phyloP scores from a whole-genome alignment of 768 basidiomycete species.

The Mycena belliarum region DNA sequence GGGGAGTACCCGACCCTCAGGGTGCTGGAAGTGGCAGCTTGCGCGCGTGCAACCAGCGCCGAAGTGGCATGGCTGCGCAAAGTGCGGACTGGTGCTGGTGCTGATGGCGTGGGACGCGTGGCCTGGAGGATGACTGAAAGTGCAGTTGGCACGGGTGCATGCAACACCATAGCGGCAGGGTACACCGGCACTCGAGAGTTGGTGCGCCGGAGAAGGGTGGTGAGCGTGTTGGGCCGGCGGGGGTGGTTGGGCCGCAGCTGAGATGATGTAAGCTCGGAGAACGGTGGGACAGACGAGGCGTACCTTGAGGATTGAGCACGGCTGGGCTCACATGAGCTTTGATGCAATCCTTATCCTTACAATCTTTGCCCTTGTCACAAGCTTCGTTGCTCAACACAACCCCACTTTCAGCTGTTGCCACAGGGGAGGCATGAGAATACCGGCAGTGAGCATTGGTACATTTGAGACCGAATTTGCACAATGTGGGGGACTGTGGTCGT shows the following conservation, averaged over 20 bases:
- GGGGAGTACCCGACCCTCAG: constrained; percentile 80
- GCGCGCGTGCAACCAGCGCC: constrained; percentile 84
- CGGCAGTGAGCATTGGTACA: constrained; percentile 90
- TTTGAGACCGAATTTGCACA: constrained; percentile 92
- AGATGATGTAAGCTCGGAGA: constrained; percentile 15
- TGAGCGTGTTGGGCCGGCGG: constrained; percentile 31
- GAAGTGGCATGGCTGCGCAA: constrained; percentile 71
- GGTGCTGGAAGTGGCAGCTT: constrained; percentile 89
- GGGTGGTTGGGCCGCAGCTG: constrained; percentile 40
- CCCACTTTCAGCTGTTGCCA: constrained; percentile 92
- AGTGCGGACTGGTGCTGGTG: constrained; percentile 31
- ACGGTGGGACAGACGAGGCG: constrained; percentile 19
- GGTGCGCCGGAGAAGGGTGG: constrained; percentile 29
- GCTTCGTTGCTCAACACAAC: constrained; percentile 93
- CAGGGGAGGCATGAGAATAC: constrained; percentile 95
- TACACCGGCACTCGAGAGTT: constrained; percentile 23
- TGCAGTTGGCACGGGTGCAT: constrained; percentile 69
- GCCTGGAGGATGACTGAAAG: constrained; percentile 62
- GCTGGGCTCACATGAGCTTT: constrained; percentile 92
- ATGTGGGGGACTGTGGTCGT: constrained; percentile 80
- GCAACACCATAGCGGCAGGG: constrained; percentile 70
- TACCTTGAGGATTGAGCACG: constrained; percentile 66
- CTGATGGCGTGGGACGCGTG: constrained; percentile 18
- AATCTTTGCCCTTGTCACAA: constrained; percentile 86
- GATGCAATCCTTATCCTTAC: constrained; percentile 92